Evolutionary conservation across 192 early-diverging fungal species (phyloP), one percentile per base, ranked within the genome.

Genomic region (Paraglomus brasilianum): DNA sequence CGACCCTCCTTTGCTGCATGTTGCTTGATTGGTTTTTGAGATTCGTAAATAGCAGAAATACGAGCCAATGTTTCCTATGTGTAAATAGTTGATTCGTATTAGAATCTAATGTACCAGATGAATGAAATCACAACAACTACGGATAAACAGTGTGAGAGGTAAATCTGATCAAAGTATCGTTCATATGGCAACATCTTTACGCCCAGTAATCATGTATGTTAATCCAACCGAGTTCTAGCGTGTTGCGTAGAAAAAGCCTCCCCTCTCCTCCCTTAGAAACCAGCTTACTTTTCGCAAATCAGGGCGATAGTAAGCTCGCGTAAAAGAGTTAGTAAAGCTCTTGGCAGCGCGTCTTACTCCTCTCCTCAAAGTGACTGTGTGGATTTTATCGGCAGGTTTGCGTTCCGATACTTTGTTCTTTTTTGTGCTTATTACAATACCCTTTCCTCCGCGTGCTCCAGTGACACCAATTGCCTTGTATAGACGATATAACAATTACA

Each of bases 21-120:
- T 58, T 75, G 78, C 81, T 87, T 86, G 62, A 75, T 72, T 52
- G 80, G 77, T 76, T 85, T 87, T 78, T 90, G 86, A 59, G 80
- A 71, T 69, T 82, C 80, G 72, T 85, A 73, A 76, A 93, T 74
- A 56, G 87, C 81, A 46, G 83, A 76, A 44, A 86, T 83, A 72
- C 92, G 89, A 69, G 87, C 88, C 66, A 90, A 82, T 67, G 92
- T 89, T 74, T 84, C 83, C 86, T 88, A 78, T 22, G 57, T 24
- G 58, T 40, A 15, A 75, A 44, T 11, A 56, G n/a, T 10, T 44
- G 14, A 50, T 55, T 15, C 40, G 52, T 11, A 17, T 47, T 15
- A 60, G 48, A 45, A 7, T 39, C n/a, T 40, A 55, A 48, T 55
- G 19, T 7, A 48, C 55, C 57, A 1, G 22, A 21, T 48, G n/a